Evolutionary conservation across 2,329 filamentous ascomycete species (phyloP), one percentile per base, ranked within the genome.

Genomic region (Lachnum nothofagi): DNA sequence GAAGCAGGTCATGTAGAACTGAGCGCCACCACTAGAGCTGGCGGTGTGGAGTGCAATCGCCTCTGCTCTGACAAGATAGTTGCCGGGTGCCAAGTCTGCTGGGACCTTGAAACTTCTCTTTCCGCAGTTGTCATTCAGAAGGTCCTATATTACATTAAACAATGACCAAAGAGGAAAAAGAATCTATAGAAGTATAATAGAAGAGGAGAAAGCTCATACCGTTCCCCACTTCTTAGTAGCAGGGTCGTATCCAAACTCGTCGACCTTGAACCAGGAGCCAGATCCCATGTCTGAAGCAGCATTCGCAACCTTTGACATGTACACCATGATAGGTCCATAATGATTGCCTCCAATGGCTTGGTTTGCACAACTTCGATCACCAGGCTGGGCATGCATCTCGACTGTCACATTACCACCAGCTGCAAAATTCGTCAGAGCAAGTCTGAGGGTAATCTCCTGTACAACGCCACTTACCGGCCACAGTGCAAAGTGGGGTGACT

Each of bases 361-460:
- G 39, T 65, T 69, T 17, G 56, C 54, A 58, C 75, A 78, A 24
- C 55, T 64, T 37, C 75, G 70, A 57, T 77, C 72, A 41, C 67
- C 67, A 16, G 65, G 66, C 68, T 77, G 73, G 60, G 74, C 72
- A 65, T 81, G 77, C 74, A 81, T 80, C 64, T 80, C 78, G 6
- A 79, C 68, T 0, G 76, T 78, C 12, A 80, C 70, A 0, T 67
- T 74, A 4, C 66, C 65, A 3, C 76, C 75, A 20, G 39, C 38
- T 43, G 29, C 10, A 29, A 25, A 16, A 14, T 7, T 10, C 8
- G 14, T 40, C 6, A 48, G 38, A 25, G n/a, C n/a, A 34, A 5
- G 9, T 9, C 4, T 14, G 19, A 40, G 20, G 4, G 22, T 7
- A n/a, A 16, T 16, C 1, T 25, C 3, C 4, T 17, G n/a, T 5